These are phyloP conservation scores for Knoxia roxburghii DNA, from an alignment of 257 asterid species.

Conservation along the genomic window DNA sequence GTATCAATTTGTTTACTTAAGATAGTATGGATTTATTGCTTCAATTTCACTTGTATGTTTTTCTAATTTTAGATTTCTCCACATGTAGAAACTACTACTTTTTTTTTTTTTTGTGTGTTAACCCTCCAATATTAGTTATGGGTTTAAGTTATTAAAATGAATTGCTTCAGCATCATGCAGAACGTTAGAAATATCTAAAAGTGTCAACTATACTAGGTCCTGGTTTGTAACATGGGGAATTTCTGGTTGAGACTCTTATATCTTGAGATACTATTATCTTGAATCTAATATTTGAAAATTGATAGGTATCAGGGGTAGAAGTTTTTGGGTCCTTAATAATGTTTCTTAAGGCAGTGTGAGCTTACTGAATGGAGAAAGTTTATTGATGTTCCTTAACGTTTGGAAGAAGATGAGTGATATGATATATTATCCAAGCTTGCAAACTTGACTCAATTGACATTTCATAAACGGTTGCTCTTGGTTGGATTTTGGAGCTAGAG, in stretches of 20 bases:
- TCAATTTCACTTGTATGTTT: background rate
- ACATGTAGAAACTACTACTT: background rate
- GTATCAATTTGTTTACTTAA: background rate
- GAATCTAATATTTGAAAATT: background rate
- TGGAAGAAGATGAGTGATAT: background rate
- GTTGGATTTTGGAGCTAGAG: conserved; percentile 3
- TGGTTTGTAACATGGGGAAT: background rate
- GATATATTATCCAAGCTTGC: background rate
- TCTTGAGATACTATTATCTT: background rate
- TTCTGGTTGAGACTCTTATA: background rate
- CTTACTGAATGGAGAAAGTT: background rate
- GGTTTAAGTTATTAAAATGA: background rate
- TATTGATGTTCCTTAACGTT: background rate
- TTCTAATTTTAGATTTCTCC: background rate
- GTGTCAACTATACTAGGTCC: background rate
- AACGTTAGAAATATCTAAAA: background rate
- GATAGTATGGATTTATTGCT: background rate
- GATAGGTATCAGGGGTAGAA: background rate
- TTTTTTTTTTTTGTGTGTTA: background rate
- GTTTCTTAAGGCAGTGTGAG: background rate
- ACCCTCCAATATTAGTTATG: background rate
- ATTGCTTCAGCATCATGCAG: background rate
- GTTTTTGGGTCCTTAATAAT: background rate
- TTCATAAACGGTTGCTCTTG: background rate
- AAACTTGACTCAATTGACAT: background rate